phyloP scores from a whole-genome alignment of 2,329 filamentous ascomycete species.

The Aspergillus cejpii region DNA sequence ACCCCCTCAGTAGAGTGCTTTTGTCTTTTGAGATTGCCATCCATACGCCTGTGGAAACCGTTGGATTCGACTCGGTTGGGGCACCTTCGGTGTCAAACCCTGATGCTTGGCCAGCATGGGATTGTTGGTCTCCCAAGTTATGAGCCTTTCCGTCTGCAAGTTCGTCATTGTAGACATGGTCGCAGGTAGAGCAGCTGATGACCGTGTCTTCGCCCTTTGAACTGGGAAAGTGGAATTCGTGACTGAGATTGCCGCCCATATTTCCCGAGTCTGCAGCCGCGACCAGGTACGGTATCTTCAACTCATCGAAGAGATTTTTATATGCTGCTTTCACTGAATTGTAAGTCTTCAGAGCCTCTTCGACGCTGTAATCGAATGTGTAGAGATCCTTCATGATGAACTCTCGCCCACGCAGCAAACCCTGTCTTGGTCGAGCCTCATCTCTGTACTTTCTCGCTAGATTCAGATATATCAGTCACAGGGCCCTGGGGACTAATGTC shows the following conservation, averaged over 20 bases:
- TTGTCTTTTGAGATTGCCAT: conserved; percentile 49
- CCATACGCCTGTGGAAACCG: conserved; percentile 37
- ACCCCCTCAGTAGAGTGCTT: conserved; percentile 61
- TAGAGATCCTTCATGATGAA: conserved; percentile 99
- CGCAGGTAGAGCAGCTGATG: conserved; percentile 65
- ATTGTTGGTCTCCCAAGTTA: conserved; percentile 7
- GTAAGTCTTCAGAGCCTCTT: conserved; percentile 74
- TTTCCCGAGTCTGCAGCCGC: conserved; percentile 91
- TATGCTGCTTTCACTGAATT: conserved; percentile 67
- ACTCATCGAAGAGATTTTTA: conserved; percentile 66
- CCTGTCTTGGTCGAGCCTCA: conserved; percentile 80
- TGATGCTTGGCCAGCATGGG: conserved; percentile 4
- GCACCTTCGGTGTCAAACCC: conserved; percentile 23
- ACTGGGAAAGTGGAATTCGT: conserved; percentile 86
- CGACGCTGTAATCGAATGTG: conserved; percentile 69
- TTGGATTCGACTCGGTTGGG: conserved; percentile 19
- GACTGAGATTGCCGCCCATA: conserved; percentile 87
- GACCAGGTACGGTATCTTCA: conserved; percentile 75
- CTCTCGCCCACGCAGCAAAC: conserved; percentile 78
- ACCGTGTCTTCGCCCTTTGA: conserved; percentile 78
- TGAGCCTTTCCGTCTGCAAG: conserved; percentile 51
- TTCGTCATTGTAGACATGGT: conserved; percentile 80
- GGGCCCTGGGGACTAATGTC: neutral
- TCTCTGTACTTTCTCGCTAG: conserved; percentile 87
- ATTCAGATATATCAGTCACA: neutral